Evolutionary conservation across 441 rosid genomes (phyloP).

Genomic region (Pelargonium cotyledonis): DNA sequence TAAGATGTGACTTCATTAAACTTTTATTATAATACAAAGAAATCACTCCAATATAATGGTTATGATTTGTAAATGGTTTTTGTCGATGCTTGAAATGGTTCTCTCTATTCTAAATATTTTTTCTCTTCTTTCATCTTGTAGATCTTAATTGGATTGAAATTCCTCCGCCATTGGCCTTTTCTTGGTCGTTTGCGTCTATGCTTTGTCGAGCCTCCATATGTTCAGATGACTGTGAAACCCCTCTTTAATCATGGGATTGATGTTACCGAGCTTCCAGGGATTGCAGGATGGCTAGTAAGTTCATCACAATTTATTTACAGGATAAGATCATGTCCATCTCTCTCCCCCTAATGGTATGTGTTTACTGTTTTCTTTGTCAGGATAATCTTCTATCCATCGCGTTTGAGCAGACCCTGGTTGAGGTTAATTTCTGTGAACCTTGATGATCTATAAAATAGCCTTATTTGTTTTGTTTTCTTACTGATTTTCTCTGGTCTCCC

Average conservation of each 20-base stretch:
- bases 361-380: constrained; percentile 31
- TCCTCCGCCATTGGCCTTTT: constrained; percentile 79
- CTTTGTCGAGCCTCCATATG: constrained; percentile 96
- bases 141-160: constrained; percentile 90
- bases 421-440: constrained; percentile 40
- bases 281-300: constrained; percentile 98
- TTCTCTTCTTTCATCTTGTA: constrained; percentile 22
- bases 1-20: no score
- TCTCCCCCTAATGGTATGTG: constrained; percentile 29
- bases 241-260: constrained; percentile 64
- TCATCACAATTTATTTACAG: constrained; percentile 1
- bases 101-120: not conserved
- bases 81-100: not conserved
- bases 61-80: not conserved
- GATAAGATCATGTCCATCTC: constrained; percentile 11
- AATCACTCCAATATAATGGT: not conserved
- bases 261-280: constrained; percentile 86
- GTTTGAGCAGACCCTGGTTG: constrained; percentile 89
- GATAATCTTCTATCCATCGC: constrained; percentile 79
- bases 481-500: not conserved
- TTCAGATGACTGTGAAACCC: constrained; percentile 87
- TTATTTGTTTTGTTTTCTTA: not conserved
- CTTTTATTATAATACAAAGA: no score
- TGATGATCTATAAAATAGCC: constrained; percentile 22
- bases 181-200: constrained; percentile 79